phyloP scores from a whole-genome alignment of 345 rosid species.

The Lepidium aucheri region DNA sequence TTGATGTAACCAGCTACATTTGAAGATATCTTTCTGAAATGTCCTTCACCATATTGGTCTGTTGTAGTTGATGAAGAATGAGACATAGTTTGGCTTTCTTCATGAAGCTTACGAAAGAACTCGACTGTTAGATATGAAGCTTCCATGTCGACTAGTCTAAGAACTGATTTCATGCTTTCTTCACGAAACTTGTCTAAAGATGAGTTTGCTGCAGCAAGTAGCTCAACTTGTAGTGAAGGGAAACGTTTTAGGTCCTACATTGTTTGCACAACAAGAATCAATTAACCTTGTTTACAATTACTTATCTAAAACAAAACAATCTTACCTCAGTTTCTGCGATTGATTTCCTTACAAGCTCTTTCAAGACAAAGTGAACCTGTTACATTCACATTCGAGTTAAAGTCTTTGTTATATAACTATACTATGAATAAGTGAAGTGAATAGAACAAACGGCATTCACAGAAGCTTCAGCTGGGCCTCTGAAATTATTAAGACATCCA shows the following conservation, averaged over 20 bases:
- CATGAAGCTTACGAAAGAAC: slow-evolving; percentile 63
- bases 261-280: background rate
- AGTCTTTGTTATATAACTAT: background rate
- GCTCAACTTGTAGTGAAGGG: slow-evolving; percentile 64
- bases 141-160: slow-evolving; percentile 76
- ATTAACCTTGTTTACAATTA: background rate
- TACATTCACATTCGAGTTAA: background rate
- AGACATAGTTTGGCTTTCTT: slow-evolving; percentile 35
- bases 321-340: slow-evolving; percentile 66
- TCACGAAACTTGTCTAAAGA: slow-evolving; percentile 67
- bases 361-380: slow-evolving; percentile 64
- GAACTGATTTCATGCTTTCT: slow-evolving; percentile 51
- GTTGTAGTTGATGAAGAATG: slow-evolving; percentile 3
- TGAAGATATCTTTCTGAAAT: slow-evolving; percentile 64
- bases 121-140: slow-evolving; percentile 73
- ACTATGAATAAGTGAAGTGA: background rate
- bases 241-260: slow-evolving; percentile 65
- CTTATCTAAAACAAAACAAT: background rate
- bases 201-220: slow-evolving; percentile 51
- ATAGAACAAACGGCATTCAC: slow-evolving; percentile 60
- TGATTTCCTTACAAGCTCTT: slow-evolving; percentile 71
- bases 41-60: slow-evolving; percentile 49
- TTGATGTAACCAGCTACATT: slow-evolving; percentile 54
- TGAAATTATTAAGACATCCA: slow-evolving; percentile 49
- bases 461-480: slow-evolving; percentile 88